Evolutionary conservation across 2,329 filamentous ascomycete genomes (phyloP).

Genomic region (Phoma sp.): DNA sequence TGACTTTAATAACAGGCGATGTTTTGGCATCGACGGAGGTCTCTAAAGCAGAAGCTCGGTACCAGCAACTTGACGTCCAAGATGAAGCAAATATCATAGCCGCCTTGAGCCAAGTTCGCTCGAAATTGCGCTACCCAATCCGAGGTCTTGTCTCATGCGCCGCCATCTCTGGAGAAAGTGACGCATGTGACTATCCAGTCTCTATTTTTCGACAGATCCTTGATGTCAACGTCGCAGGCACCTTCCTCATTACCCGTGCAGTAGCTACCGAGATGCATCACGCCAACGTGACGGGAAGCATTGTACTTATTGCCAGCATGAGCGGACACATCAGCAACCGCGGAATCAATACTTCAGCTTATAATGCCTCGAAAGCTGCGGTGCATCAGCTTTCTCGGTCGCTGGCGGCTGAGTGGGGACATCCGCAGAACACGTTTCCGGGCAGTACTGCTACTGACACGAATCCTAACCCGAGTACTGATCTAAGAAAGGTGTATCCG

Average conservation of each 20-base stretch:
- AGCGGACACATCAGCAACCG: constrained; percentile 45
- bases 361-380: constrained; percentile 64
- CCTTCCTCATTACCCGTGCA: constrained; percentile 75
- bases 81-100: constrained; percentile 25
- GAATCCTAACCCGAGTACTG: constrained; percentile 23
- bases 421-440: constrained; percentile 52
- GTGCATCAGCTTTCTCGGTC: constrained; percentile 61
- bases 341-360: constrained; percentile 54
- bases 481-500: constrained; percentile 36
- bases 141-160: constrained; percentile 38
- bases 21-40: neutral
- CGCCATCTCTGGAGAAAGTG: constrained; percentile 39
- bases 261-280: constrained; percentile 45
- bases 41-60: constrained; percentile 14
- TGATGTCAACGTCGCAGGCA: constrained; percentile 84
- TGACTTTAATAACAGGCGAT: neutral
- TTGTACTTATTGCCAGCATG: constrained; percentile 45
- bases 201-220: constrained; percentile 46
- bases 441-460: constrained; percentile 28
- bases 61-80: constrained; percentile 31
- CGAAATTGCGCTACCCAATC: constrained; percentile 26
- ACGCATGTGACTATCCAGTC: constrained; percentile 44
- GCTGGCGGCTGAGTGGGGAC: constrained; percentile 59
- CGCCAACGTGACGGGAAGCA: constrained; percentile 25
- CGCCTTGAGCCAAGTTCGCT: constrained; percentile 19